Conservation (phyloP, 768 basidiomycete genomes). For the Leccinum imitatum region DNA sequence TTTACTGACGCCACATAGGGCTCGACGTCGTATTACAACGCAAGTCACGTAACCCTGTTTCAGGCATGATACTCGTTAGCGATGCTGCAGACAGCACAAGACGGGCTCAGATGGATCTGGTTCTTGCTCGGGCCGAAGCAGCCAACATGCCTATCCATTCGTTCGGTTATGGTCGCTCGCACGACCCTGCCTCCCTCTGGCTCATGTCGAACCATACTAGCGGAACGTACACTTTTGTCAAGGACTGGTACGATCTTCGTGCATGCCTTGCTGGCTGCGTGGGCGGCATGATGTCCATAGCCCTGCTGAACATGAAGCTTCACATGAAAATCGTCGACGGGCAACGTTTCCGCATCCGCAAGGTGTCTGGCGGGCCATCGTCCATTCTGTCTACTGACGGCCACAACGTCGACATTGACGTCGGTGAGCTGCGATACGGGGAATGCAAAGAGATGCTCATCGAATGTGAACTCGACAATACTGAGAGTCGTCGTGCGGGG, state of each 20-base stretch:
- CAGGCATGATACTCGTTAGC: constrained; percentile 90
- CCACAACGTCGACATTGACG: constrained; percentile 91
- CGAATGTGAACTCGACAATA: constrained; percentile 85
- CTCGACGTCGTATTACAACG: constrained; percentile 94
- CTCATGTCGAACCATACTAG: constrained; percentile 97
- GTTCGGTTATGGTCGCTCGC: constrained; percentile 94
- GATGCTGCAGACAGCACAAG: constrained; percentile 91
- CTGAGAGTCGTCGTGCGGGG: constrained; percentile 39
- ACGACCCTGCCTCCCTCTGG: constrained; percentile 98
- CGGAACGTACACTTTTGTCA: constrained; percentile 97
- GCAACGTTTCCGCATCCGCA: constrained; percentile 88
- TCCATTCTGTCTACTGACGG: constrained; percentile 91
- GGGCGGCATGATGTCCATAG: constrained; percentile 97
- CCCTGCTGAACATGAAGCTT: constrained; percentile 88
- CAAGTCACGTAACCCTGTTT: constrained; percentile 85
- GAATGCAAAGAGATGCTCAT: constrained; percentile 97
- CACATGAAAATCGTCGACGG: constrained; percentile 93
- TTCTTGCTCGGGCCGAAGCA: constrained; percentile 94
- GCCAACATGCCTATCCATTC: constrained; percentile 97
- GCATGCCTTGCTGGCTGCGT: constrained; percentile 92
- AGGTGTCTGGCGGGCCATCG: constrained; percentile 87
- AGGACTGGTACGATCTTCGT: constrained; percentile 96
- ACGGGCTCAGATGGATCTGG: constrained; percentile 96
- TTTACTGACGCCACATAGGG: constrained; percentile 41
- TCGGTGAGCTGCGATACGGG: constrained; percentile 93